A percentile compares a stretch with the other conserved stretches of the same genome.
Conservation (phyloP, 2,329 filamentous ascomycete genomes). For the Fusarium begoniae region DNA sequence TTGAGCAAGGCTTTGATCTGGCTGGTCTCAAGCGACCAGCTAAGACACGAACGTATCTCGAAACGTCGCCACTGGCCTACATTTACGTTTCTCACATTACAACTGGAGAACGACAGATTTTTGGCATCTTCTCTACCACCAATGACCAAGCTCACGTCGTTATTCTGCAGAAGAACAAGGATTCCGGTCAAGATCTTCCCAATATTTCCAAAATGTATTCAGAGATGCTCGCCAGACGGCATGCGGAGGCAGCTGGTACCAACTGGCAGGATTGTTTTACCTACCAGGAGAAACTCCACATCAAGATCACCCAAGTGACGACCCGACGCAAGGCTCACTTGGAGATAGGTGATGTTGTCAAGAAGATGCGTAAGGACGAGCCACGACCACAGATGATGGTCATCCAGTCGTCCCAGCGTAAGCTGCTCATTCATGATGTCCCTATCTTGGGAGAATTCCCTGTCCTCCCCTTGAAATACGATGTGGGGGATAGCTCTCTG, state of each 20-base stretch:
- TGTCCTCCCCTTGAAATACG: conserved; percentile 80
- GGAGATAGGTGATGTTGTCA: conserved; percentile 86
- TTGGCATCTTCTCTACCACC: conserved; percentile 88
- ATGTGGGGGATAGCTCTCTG: conserved; percentile 84
- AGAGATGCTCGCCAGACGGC: conserved; percentile 74
- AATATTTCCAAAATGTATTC: conserved; percentile 90
- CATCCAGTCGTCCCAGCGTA: conserved; percentile 87
- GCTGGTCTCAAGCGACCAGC: conserved; percentile 74
- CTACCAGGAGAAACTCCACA: conserved; percentile 86
- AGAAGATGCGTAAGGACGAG: conserved; percentile 90
- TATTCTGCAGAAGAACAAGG: conserved; percentile 83
- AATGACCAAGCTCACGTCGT: conserved; percentile 84
- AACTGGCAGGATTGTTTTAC: conserved; percentile 83
- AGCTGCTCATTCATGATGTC: conserved; percentile 83
- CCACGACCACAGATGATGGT: conserved; percentile 82
- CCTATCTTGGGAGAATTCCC: conserved; percentile 86
- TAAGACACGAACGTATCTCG: conserved; percentile 76
- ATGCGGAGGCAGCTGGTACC: conserved; percentile 72
- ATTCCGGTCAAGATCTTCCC: conserved; percentile 82
- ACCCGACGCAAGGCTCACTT: conserved; percentile 89
- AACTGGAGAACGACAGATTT: conserved; percentile 90
- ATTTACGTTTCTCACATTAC: conserved; percentile 94
- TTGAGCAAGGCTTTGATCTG: conserved; percentile 94
- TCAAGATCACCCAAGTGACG: conserved; percentile 88
- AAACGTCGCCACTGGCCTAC: conserved; percentile 78